phyloP scores from a whole-genome alignment of 179 eudicot genomes.

The Spergularia azorica region DNA sequence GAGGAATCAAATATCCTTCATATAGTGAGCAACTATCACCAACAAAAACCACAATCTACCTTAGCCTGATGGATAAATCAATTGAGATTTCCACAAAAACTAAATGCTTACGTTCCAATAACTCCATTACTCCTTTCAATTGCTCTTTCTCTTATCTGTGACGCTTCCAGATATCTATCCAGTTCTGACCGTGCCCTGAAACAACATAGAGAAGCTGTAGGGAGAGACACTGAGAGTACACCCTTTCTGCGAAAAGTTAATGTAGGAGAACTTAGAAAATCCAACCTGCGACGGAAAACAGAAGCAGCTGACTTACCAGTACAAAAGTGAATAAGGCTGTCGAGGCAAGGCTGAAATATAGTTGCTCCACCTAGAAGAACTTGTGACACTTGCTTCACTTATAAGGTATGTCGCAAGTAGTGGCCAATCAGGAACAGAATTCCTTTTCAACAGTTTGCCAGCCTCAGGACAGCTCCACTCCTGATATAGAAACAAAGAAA shows the following conservation, averaged over 20 bases:
- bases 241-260: slow-evolving; percentile 33
- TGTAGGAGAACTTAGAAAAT: slow-evolving; percentile 1
- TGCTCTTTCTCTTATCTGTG: slow-evolving; percentile 91
- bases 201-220: slow-evolving; percentile 69
- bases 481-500: slow-evolving; percentile 36
- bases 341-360: slow-evolving; percentile 94
- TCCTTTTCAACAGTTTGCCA: slow-evolving; percentile 61
- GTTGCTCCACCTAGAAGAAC: slow-evolving; percentile 83
- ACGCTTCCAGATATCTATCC: slow-evolving; percentile 89
- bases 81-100: slow-evolving; percentile 1
- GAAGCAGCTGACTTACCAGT: slow-evolving; percentile 56
- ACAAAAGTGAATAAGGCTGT: slow-evolving; percentile 93
- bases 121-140: slow-evolving; percentile 88
- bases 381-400: slow-evolving; percentile 78
- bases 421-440: slow-evolving; percentile 96
- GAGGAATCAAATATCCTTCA: not conserved
- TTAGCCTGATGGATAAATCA: not conserved
- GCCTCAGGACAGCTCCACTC: slow-evolving; percentile 87
- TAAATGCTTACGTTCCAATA: slow-evolving; percentile 74
- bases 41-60: not conserved
- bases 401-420: slow-evolving; percentile 89
- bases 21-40: not conserved
- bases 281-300: slow-evolving; percentile 10
- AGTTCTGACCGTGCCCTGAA: slow-evolving; percentile 96
- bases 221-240: slow-evolving; percentile 51